Evolutionary conservation across 2,329 filamentous ascomycete genomes (phyloP).

Genomic region (Niveomyces coronatus): DNA sequence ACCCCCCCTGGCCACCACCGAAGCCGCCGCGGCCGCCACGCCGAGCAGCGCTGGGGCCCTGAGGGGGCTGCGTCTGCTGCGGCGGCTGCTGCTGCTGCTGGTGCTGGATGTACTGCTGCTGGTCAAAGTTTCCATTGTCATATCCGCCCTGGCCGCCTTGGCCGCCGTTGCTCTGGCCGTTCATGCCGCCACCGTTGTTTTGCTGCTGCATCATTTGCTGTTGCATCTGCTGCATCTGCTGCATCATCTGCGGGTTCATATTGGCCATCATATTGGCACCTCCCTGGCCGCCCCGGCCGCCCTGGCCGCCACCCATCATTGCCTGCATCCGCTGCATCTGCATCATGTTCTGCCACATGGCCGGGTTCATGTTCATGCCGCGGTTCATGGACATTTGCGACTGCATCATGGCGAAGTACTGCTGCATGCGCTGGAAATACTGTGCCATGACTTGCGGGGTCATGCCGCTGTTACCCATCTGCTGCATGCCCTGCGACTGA

Average conservation of each 20-base stretch:
- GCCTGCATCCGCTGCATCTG: conserved; percentile 63
- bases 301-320: conserved; percentile 36
- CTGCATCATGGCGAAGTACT: conserved; percentile 93
- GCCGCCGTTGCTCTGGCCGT: conserved; percentile 10
- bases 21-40: conserved; percentile 9
- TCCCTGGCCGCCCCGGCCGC: conserved; percentile 23
- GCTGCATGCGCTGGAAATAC: conserved; percentile 97
- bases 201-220: conserved; percentile 31
- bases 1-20: conserved; percentile 10
- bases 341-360: conserved; percentile 67
- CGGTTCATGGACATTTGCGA: conserved; percentile 82
- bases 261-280: conserved; percentile 32
- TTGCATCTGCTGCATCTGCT: conserved; percentile 37
- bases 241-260: conserved; percentile 46
- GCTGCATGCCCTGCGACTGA: conserved; percentile 28
- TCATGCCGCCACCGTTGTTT: conserved; percentile 7
- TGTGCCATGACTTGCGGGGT: conserved; percentile 96
- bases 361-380: conserved; percentile 61
- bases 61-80: conserved; percentile 9
- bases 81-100: too few species aligned
- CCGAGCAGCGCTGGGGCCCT: conserved; percentile 7
- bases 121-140: conserved; percentile 9
- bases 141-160: conserved; percentile 17
- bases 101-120: conserved; percentile 13
- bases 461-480: conserved; percentile 54